phyloP scores from a whole-genome alignment of 495 filamentous ascomycete genomes.

The Pseudoneurospora amorphoporcata region DNA sequence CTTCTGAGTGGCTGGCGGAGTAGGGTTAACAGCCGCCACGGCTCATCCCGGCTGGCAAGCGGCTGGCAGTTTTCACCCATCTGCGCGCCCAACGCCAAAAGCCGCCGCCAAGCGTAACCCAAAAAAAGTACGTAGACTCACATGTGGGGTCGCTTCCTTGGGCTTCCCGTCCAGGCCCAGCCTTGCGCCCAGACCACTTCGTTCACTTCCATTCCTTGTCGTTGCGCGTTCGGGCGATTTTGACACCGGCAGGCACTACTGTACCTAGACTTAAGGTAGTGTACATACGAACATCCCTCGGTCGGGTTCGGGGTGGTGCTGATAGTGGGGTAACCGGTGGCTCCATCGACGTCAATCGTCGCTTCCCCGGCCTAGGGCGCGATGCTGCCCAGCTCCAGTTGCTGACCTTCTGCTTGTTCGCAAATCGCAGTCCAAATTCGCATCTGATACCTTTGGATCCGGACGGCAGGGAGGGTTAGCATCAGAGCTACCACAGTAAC shows the following conservation, averaged over 20 bases:
- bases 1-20: slow-evolving; percentile 14
- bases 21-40: slow-evolving; percentile 21
- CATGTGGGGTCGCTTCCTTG: not conserved
- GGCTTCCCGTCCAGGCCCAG: not conserved
- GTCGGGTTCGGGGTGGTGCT: not conserved
- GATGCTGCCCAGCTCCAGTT: not conserved
- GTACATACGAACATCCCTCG: not conserved
- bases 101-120: not conserved
- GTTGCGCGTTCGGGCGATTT: not conserved
- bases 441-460: not conserved
- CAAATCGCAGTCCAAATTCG: not conserved
- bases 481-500: not conserved
- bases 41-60: not conserved
- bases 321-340: not conserved
- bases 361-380: not conserved
- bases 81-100: not conserved
- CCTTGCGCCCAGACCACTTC: not conserved
- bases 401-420: not conserved
- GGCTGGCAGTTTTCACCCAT: not conserved
- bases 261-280: no score
- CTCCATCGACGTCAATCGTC: not conserved
- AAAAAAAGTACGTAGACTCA: not conserved
- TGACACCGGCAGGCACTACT: not conserved
- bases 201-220: not conserved
- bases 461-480: not conserved